Conservation (phyloP, 495 filamentous ascomycete genomes). For the Aspergillus bertholletiae region DNA sequence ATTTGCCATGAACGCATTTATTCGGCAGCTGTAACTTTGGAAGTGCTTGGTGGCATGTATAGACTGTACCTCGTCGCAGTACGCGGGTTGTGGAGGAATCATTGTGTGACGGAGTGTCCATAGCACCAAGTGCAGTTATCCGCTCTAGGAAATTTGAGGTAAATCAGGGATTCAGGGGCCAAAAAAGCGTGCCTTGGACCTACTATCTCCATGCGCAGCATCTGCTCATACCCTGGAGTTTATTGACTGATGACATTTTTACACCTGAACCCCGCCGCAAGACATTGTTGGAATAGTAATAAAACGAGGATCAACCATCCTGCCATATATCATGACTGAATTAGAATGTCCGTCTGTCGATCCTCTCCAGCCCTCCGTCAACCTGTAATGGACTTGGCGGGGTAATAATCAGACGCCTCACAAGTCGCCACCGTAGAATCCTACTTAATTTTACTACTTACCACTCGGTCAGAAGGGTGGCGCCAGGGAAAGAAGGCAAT, state of each 20-base stretch:
- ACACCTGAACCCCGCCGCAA: not conserved
- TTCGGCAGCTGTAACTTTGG: not conserved
- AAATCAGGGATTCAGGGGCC: not conserved
- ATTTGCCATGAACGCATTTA: not conserved
- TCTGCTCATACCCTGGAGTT: not conserved
- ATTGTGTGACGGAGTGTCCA: not conserved
- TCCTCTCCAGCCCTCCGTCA: not conserved
- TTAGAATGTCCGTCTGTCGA: not conserved
- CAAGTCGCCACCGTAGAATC: not conserved
- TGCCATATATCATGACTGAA: not conserved
- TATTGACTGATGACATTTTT: not conserved
- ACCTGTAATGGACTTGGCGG: not conserved
- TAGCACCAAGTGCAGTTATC: not conserved
- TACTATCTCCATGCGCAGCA: not conserved
- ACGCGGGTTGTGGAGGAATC: not conserved
- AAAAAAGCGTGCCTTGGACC: not conserved
- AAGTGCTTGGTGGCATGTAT: not conserved
- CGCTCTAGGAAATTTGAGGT: not conserved
- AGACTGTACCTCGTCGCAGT: not conserved
- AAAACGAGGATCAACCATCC: not conserved
- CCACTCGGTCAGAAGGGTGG: not conserved
- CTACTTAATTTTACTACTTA: not conserved
- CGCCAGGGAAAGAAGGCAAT: not conserved
- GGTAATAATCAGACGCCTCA: not conserved
- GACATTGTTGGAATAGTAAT: not conserved